Evolutionary conservation across 176 grass and related monocot genomes (phyloP).

Genomic region (Eremochloa ophiuroides): DNA sequence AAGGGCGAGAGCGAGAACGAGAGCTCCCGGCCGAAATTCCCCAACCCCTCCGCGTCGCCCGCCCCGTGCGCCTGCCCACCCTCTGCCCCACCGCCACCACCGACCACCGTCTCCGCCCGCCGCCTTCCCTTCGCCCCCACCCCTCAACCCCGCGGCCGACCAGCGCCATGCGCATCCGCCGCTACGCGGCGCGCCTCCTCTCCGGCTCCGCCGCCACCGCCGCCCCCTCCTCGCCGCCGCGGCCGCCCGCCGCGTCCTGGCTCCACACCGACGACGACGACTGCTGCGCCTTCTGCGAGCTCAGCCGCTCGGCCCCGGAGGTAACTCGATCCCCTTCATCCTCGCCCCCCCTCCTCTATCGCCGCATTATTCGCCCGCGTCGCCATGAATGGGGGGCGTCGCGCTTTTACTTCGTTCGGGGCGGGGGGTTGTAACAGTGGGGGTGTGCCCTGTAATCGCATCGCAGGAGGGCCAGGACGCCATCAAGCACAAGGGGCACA

Average conservation of each 20-base stretch:
- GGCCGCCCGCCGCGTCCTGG: constrained; percentile 28
- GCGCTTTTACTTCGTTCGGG: constrained; percentile 1
- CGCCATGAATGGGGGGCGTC: neutral
- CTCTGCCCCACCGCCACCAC: neutral
- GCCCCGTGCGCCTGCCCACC: neutral
- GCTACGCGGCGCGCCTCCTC: constrained; percentile 57
- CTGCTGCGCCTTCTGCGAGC: constrained; percentile 49
- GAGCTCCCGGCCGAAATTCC: constrained; percentile 46
- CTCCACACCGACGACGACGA: constrained; percentile 40
- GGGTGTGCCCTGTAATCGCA: neutral
- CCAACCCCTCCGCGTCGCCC: constrained; percentile 27
- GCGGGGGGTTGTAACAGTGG: constrained; percentile 4
- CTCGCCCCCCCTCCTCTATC: neutral
- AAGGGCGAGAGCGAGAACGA: too few species aligned
- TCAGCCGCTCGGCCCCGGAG: constrained; percentile 30
- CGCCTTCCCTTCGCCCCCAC: neutral
- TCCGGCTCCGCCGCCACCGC: neutral
- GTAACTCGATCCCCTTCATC: neutral
- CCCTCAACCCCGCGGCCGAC: neutral
- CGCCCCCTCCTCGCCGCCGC: constrained; percentile 1
- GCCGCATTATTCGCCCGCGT: constrained; percentile 16
- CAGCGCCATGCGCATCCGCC: constrained; percentile 53
- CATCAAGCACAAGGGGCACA: constrained; percentile 29
- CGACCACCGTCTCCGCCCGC: neutral
- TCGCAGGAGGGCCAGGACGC: constrained; percentile 34